A percentile compares a stretch with the other conserved stretches of the same genome.
Evolutionary conservation across 2,329 filamentous ascomycete species (phyloP).

Genomic region (Cercospora sojina): DNA sequence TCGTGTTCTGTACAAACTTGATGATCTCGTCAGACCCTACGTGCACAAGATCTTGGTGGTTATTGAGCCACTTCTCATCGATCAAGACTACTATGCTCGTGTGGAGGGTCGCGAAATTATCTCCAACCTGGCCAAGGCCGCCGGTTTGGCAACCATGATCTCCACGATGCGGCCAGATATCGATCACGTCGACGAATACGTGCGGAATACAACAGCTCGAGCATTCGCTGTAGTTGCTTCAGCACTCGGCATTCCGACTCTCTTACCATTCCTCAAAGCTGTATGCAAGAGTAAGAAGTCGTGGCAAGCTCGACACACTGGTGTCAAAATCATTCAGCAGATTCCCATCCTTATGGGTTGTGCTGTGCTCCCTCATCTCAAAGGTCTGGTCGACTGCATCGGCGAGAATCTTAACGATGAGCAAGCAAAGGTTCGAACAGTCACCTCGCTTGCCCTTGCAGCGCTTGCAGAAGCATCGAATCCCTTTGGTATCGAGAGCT

Average conservation of each 20-base stretch:
- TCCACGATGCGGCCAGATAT: constrained; percentile 99
- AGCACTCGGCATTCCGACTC: constrained; percentile 88
- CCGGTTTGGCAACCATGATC: constrained; percentile 97
- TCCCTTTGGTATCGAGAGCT: constrained; percentile 98
- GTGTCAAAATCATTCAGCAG: constrained; percentile 98
- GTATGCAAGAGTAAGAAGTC: constrained; percentile 98
- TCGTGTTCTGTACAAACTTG: constrained; percentile 95
- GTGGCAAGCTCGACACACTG: constrained; percentile 96
- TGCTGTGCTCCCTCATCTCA: constrained; percentile 90
- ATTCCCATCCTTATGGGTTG: constrained; percentile 99
- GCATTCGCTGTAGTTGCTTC: constrained; percentile 97
- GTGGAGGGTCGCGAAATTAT: constrained; percentile 99
- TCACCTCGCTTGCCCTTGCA: constrained; percentile 91
- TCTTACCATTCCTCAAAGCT: constrained; percentile 90
- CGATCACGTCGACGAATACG: constrained; percentile 97
- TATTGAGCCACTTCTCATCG: constrained; percentile 97
- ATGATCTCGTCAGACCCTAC: constrained; percentile 92
- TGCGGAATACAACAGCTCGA: constrained; percentile 93
- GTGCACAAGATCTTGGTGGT: constrained; percentile 98
- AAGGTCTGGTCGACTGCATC: constrained; percentile 94
- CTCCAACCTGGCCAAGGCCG: constrained; percentile 94
- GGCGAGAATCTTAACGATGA: constrained; percentile 95
- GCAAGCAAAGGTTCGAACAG: constrained; percentile 95
- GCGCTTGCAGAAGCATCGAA: constrained; percentile 94
- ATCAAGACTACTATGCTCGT: constrained; percentile 98